Evolutionary conservation across 176 grass and related monocot species (phyloP).

Genomic region (Oryza rufipogon): DNA sequence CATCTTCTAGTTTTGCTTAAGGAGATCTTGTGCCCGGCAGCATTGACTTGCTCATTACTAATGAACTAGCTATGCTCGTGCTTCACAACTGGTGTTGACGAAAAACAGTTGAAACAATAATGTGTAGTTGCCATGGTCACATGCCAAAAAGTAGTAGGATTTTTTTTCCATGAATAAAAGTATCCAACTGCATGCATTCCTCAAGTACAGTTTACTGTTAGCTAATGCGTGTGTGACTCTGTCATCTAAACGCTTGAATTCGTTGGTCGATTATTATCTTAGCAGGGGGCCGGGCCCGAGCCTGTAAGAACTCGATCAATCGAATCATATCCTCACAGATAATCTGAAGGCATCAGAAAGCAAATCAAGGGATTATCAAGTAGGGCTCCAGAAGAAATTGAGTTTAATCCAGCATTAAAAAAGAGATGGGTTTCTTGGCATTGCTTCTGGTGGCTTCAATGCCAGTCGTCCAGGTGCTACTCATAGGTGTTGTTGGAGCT

Average conservation of each 20-base stretch:
- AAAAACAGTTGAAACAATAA: neutral
- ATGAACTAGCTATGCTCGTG: neutral
- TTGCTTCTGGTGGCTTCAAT: slow-evolving; percentile 77
- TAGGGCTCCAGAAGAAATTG: neutral
- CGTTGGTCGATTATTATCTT: neutral
- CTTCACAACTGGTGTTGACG: neutral
- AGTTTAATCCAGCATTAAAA: slow-evolving; percentile 5
- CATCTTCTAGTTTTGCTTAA: neutral
- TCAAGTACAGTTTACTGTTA: neutral
- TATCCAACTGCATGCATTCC: neutral
- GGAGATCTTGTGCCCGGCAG: neutral
- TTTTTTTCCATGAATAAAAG: neutral
- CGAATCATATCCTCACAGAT: neutral
- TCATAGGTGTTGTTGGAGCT: slow-evolving; percentile 78
- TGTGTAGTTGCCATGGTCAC: neutral
- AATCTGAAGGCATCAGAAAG: neutral
- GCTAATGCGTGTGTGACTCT: neutral
- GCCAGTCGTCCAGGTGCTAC: slow-evolving; percentile 80
- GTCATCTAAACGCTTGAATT: neutral
- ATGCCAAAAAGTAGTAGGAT: too few species aligned
- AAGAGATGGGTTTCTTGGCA: slow-evolving; percentile 66
- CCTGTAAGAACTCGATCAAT: neutral
- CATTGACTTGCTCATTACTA: neutral
- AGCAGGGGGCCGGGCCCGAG: neutral
- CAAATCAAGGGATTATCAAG: too few species aligned